Base-by-base conservation (phyloP, 768 basidiomycete species). In the Mycena vulgaris region DNA sequence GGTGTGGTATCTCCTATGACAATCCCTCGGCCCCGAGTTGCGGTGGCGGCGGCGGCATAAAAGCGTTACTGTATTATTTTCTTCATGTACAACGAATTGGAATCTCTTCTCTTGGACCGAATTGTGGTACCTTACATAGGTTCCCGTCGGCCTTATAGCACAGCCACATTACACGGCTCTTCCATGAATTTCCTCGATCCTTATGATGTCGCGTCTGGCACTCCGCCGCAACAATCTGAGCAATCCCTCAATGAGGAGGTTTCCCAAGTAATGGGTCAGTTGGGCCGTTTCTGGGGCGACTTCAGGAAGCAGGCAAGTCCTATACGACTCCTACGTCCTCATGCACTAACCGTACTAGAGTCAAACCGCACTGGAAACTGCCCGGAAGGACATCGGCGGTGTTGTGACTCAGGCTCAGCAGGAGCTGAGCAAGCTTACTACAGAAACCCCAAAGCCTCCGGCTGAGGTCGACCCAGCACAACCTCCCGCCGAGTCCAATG, bases 211-310 rank as follows among this genome's bases (percentile, higher is more conserved):
- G 80, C 80, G 1, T 81, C 83, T 9, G 86, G 89, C 6, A 86
- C 89, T 21, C 83, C 87, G 14, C 69, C 84, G n/a, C 69, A 66
- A 27, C 82, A 79, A 40, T 80, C 83, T 37, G 82, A 89, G 33
- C 88, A 89, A 47, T 89, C 86, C 64, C 82, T 98, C 49, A 92
- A 97, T 76, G 93, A 97, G 76, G 96, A 98, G 79, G 94, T 98
- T 17, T 87, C 88, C 2, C 92, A 97, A 75, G 96, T 96, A 27
- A 89, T 97, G 47, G 94, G 94, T n/a, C 92, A 95, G 75, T 83
- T 97, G 16, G 90, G 92, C 31, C 86, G 92, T 59, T 92, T 96
- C 77, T 98, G 96, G 96, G 95, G 95, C 51, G 93, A 95, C 33
- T 93, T 97, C 77, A 89, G 91, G 84, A 94, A 93, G 79, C 95